These are phyloP conservation scores for Pontederia crassipes DNA, from an alignment of 176 grass and related monocot species.

Conservation along the genomic window DNA sequence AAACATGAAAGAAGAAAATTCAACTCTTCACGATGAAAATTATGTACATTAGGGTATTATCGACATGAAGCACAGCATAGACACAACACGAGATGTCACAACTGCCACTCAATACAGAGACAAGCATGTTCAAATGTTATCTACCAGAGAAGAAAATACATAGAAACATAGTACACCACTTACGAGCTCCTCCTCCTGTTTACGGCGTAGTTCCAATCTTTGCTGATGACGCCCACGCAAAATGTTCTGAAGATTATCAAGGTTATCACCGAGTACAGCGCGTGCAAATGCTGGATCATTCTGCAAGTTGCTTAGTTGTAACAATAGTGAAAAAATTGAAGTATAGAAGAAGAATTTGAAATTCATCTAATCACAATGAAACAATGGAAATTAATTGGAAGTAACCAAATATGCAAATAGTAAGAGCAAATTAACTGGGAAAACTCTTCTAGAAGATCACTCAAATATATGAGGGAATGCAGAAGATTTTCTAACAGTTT, in stretches of 20 bases:
- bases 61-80: no score
- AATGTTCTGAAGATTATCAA: slow-evolving; percentile 61
- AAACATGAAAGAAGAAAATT: no score
- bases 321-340: not conserved
- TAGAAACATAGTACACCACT: slow-evolving; percentile 23
- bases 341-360: not conserved
- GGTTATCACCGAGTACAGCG: slow-evolving; percentile 73
- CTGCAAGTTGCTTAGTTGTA: slow-evolving; percentile 29
- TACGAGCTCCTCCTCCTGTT: slow-evolving; percentile 96
- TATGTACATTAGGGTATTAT: no score
- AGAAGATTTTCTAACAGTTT: no score
- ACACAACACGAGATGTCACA: no score
- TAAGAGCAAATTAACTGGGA: no score
- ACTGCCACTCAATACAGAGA: not conserved
- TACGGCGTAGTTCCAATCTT: slow-evolving; percentile 48
- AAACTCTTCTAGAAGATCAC: no score
- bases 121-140: not conserved
- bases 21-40: no score
- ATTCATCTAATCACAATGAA: not conserved
- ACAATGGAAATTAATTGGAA: not conserved
- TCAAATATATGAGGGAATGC: no score
- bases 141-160: not conserved
- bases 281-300: slow-evolving; percentile 85
- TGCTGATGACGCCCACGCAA: slow-evolving; percentile 59
- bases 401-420: no score